Base-by-base conservation (phyloP, 805 yeast genomes). In the Komagataella pseudopastoris region DNA sequence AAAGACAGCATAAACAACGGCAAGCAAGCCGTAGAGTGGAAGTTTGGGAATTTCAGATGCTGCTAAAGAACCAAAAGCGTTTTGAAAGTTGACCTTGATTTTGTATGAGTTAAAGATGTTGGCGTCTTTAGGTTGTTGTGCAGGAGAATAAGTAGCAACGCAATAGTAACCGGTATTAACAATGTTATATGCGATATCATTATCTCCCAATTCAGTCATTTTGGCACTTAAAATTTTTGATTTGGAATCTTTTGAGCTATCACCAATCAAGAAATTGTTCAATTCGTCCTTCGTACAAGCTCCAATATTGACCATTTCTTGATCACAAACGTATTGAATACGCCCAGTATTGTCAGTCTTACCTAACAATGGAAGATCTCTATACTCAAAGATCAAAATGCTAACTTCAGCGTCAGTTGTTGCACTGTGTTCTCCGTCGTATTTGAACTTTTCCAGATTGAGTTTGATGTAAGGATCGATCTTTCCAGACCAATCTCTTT, bases 11-110 rank as follows among this genome's bases (percentile, higher is more conserved):
- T 93, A 93, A 46, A 85, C 79, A 44, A 93, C 74, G 1, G 96
- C 87, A 60, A 88, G 72, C 14, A 86, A 77, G 1, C 96, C 97
- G 64, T 88, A 93, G 23, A 88, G 79, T 8, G 96, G 88, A 55
- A 93, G 74, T 60, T 90, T 88, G 24, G 98, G 96, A 58, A 88
- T 84, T 64, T 93, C 96, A 43, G 90, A 73, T 4, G 96, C 99
- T 36, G 95, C 79, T 52, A 93, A 71, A 54, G 87, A 78, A 52
- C 99, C 99, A 66, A 78, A 93, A 3, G 98, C 86, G 68, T 90
- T 93, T 70, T 88, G 93, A 68, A 88, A 93, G 59, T 83, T 83
- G 47, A 85, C 84, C n/a, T 69, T 66, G 14, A 91, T 85, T 50
- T 73, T 65, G 66, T 83, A 93, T 18, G 70, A 71, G 47, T 64